These are phyloP conservation scores for Neofusicoccum cordaticola DNA, from an alignment of 2,329 filamentous ascomycete genomes.

Conservation along the genomic window DNA sequence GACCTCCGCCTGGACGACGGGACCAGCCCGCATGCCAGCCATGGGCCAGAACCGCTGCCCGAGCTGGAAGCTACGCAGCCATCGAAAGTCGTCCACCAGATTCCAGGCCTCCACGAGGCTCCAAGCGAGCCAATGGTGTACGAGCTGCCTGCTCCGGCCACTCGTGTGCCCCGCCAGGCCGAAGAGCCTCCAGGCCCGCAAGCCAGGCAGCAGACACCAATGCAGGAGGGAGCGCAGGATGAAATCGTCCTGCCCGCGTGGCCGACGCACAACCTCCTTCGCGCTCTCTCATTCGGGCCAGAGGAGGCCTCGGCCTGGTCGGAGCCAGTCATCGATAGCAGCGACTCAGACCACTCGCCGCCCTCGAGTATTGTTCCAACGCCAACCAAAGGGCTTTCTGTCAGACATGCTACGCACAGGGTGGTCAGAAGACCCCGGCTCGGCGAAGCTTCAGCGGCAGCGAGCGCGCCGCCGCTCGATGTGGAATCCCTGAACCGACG, in stretches of 20 bases:
- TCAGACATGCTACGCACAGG: not conserved
- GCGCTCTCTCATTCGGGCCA: not conserved
- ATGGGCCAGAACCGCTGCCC: not conserved
- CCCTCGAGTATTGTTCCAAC: conserved; percentile 6
- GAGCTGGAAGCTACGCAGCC: not conserved
- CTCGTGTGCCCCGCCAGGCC: not conserved
- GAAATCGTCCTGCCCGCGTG: not conserved
- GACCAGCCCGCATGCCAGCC: not conserved
- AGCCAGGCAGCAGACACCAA: not conserved
- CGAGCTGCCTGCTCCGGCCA: not conserved
- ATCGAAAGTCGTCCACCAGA: not conserved
- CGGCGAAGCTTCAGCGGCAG: not conserved
- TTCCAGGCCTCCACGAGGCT: conserved; percentile 8
- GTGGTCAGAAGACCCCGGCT: not conserved
- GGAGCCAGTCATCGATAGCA: not conserved
- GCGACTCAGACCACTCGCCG: not conserved
- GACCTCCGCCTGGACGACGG: not conserved
- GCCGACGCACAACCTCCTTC: not conserved
- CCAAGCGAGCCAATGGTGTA: not conserved
- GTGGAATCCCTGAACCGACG: not conserved
- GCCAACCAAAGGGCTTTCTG: not conserved
- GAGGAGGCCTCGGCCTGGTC: conserved; percentile 9
- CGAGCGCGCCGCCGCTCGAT: not conserved
- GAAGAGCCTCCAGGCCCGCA: not conserved
- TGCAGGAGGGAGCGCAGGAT: too few species aligned